phyloP scores from a whole-genome alignment of 768 basidiomycete genomes.

The Tylopilus balloui region DNA sequence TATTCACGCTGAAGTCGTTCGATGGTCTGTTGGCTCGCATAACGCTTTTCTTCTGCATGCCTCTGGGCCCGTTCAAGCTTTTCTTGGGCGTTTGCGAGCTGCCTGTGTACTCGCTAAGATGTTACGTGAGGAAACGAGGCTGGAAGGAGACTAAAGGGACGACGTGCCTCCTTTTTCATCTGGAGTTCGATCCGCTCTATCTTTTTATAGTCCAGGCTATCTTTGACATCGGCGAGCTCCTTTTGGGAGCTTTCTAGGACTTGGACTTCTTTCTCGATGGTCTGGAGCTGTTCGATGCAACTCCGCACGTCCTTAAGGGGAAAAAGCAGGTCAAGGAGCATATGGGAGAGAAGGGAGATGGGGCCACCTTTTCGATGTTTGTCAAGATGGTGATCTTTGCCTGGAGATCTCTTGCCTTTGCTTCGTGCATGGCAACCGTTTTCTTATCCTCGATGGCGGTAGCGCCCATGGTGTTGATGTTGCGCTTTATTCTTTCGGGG shows the following conservation, averaged over 20 bases:
- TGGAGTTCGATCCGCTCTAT: slow-evolving; percentile 70
- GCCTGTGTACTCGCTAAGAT: slow-evolving; percentile 70
- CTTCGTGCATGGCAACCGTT: slow-evolving; percentile 57
- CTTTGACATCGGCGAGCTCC: slow-evolving; percentile 62
- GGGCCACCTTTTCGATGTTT: slow-evolving; percentile 68
- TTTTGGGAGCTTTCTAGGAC: slow-evolving; percentile 63
- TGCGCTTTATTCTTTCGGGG: slow-evolving; percentile 82
- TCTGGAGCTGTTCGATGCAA: slow-evolving; percentile 72
- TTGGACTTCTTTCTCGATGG: slow-evolving; percentile 62
- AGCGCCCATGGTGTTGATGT: slow-evolving; percentile 70
- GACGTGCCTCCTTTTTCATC: slow-evolving; percentile 60
- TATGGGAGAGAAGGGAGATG: not conserved
- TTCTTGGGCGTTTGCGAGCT: slow-evolving; percentile 75
- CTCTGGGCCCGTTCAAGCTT: slow-evolving; percentile 76
- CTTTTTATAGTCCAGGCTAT: slow-evolving; percentile 64
- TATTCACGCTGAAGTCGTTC: slow-evolving; percentile 75
- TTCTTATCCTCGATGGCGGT: slow-evolving; percentile 69
- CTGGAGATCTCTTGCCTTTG: slow-evolving; percentile 73
- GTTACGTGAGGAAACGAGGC: not conserved
- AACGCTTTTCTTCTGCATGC: slow-evolving; percentile 76
- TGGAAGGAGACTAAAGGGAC: not conserved
- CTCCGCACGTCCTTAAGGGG: slow-evolving; percentile 59
- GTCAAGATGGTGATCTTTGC: slow-evolving; percentile 66
- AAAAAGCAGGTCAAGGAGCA: not conserved
- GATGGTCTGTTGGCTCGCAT: slow-evolving; percentile 67